phyloP scores from a whole-genome alignment of 2,329 filamentous ascomycete genomes.

The Pseudofabraea citricarpa region DNA sequence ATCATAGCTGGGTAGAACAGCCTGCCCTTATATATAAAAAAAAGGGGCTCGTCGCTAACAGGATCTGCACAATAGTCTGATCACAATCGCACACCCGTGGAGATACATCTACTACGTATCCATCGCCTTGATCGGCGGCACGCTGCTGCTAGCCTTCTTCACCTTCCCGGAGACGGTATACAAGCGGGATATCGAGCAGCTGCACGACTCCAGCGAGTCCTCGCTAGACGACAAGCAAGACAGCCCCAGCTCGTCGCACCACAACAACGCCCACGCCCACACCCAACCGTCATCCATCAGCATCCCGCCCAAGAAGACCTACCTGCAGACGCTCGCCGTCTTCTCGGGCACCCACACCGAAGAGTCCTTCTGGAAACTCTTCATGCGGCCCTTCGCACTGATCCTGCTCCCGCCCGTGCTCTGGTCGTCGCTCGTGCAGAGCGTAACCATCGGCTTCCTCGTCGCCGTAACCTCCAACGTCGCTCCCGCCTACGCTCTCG shows the following conservation, averaged over 20 bases:
- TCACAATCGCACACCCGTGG: conserved; percentile 44
- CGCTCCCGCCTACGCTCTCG: conserved; percentile 34
- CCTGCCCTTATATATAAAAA: conserved; percentile 38
- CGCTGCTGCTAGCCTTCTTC: conserved; percentile 44
- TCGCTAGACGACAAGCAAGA: neutral
- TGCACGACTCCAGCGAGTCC: conserved; percentile 20
- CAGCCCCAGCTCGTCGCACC: no score
- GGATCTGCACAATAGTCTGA: conserved; percentile 19
- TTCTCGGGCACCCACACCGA: conserved; percentile 14
- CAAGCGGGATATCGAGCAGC: conserved; percentile 25
- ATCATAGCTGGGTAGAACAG: conserved; percentile 46
- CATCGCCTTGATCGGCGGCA: conserved; percentile 41
- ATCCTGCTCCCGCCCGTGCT: conserved; percentile 25
- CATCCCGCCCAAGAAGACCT: conserved; percentile 12
- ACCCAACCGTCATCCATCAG: neutral
- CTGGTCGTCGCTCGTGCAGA: conserved; percentile 28
- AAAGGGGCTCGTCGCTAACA: neutral
- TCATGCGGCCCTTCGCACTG: conserved; percentile 35
- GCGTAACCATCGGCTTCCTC: conserved; percentile 32
- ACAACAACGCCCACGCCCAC: neutral
- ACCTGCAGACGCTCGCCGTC: conserved; percentile 9
- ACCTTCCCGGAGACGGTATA: conserved; percentile 52
- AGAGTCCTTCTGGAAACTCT: conserved; percentile 33
- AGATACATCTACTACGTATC: conserved; percentile 47
- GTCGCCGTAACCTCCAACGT: conserved; percentile 51